phyloP scores from a whole-genome alignment of 2,329 filamentous ascomycete species.

The Colletotrichum horii region DNA sequence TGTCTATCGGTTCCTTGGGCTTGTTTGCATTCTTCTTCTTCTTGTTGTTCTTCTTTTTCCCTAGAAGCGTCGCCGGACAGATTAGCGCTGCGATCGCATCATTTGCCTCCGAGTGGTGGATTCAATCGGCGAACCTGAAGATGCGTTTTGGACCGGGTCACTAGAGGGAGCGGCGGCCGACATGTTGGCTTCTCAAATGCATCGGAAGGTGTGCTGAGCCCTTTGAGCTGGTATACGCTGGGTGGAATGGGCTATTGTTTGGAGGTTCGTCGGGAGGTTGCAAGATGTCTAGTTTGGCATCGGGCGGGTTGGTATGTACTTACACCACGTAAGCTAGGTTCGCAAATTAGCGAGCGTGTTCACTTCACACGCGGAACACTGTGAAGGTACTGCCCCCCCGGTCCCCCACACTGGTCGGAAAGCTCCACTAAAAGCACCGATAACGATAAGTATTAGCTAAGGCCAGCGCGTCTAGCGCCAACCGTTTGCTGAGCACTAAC shows the following conservation, averaged over 20 bases:
- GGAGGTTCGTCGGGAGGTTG: not conserved
- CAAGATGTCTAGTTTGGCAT: slow-evolving; percentile 11
- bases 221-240: slow-evolving; percentile 16
- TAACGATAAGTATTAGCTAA: not conserved
- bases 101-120: not conserved
- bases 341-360: slow-evolving; percentile 23
- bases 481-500: not conserved
- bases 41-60: slow-evolving; percentile 63
- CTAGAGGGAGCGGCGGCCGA: slow-evolving; percentile 30
- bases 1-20: slow-evolving; percentile 44
- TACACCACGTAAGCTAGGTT: slow-evolving; percentile 21
- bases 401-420: slow-evolving; percentile 15
- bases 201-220: slow-evolving; percentile 19
- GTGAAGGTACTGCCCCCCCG: slow-evolving; percentile 16
- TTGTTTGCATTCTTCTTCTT: slow-evolving; percentile 64
- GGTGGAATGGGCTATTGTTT: not conserved
- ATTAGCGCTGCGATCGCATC: slow-evolving; percentile 2
- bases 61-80: slow-evolving; percentile 26
- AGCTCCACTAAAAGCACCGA: slow-evolving; percentile 6
- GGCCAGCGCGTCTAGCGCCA: not conserved
- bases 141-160: slow-evolving; percentile 29
- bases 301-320: slow-evolving; percentile 10
- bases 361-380: slow-evolving; percentile 19
- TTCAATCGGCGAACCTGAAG: slow-evolving; percentile 28
- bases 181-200: slow-evolving; percentile 27